Conservation (phyloP, 257 asterid genomes). For the Solanum dulcamara region DNA sequence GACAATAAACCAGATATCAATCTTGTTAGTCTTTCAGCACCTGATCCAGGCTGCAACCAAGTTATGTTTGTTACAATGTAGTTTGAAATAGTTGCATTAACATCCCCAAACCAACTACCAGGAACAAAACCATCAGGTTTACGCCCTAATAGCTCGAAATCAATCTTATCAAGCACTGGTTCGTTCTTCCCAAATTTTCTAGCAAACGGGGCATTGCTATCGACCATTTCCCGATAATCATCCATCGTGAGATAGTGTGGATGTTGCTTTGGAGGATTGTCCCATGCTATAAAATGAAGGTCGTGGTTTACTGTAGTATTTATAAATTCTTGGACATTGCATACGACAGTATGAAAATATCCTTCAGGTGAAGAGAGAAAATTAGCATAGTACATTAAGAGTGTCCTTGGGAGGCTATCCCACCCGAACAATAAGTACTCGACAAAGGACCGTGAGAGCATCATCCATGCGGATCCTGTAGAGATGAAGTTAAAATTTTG, state of each 20-base stretch:
- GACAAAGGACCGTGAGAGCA: conserved; percentile 60
- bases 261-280: conserved; percentile 11
- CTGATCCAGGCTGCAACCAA: conserved; percentile 36
- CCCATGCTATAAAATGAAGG: conserved; percentile 75
- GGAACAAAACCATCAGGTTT: conserved; percentile 38
- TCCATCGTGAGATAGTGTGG: conserved; percentile 46
- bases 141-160: conserved; percentile 38
- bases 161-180: conserved; percentile 42
- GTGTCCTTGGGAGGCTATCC: conserved; percentile 57
- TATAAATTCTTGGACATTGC: conserved; percentile 49
- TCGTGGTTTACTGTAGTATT: conserved; percentile 66
- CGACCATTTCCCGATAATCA: conserved; percentile 42
- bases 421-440: conserved; percentile 62
- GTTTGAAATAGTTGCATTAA: too few species aligned
- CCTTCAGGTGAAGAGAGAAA: conserved; percentile 69
- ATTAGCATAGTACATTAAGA: conserved; percentile 59
- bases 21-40: conserved; percentile 45
- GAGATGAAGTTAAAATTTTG: background rate
- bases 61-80: conserved; percentile 26
- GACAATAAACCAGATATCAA: conserved; percentile 26
- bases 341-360: conserved; percentile 59
- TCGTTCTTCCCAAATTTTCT: conserved; percentile 41
- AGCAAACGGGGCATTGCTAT: conserved; percentile 61
- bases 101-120: conserved; percentile 44
- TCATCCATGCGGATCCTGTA: conserved; percentile 74